Conservation (phyloP, 2,329 filamentous ascomycete species). For the Anthostomella pinea region DNA sequence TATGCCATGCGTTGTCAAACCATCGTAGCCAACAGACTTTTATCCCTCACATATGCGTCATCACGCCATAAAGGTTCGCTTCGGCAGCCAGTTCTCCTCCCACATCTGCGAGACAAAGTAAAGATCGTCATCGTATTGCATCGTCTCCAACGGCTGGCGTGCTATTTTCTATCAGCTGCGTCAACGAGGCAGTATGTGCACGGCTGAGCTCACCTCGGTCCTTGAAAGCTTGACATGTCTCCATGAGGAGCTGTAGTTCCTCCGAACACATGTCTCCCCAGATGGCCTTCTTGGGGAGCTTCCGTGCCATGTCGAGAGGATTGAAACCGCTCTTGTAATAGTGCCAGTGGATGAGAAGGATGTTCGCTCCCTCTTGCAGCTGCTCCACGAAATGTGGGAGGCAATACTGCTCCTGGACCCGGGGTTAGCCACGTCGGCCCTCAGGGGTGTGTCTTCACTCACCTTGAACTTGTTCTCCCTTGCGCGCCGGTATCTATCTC, state of each 20-base stretch:
- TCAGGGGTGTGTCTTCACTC: conserved; percentile 16
- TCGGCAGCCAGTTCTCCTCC: conserved; percentile 37
- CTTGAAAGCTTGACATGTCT: conserved; percentile 27
- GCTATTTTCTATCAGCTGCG: too few relatives aligned
- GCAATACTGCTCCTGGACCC: conserved; percentile 35
- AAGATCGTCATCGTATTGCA: conserved; percentile 39
- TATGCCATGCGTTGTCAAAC: too few relatives aligned
- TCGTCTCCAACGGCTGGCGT: conserved; percentile 6
- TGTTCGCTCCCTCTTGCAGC: conserved; percentile 45
- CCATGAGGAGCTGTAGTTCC: conserved; percentile 34
- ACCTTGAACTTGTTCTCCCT: conserved; percentile 33
- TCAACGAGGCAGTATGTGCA: too few relatives aligned
- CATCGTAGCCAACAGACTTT: too few relatives aligned
- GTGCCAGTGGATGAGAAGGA: conserved; percentile 48
- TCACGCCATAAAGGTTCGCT: conserved; percentile 17
- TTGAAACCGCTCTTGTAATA: conserved; percentile 43
- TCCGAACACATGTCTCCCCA: conserved; percentile 27
- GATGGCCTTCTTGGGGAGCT: conserved; percentile 28
- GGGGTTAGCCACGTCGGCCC: background rate
- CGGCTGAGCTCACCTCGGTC: conserved; percentile 19
- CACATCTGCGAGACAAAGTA: conserved; percentile 48
- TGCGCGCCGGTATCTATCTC: conserved; percentile 38
- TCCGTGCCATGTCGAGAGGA: conserved; percentile 27
- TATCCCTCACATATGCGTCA: background rate
- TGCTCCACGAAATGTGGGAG: conserved; percentile 40